phyloP scores from a whole-genome alignment of 2,329 filamentous ascomycete species.

The Thyridium curvatum region DNA sequence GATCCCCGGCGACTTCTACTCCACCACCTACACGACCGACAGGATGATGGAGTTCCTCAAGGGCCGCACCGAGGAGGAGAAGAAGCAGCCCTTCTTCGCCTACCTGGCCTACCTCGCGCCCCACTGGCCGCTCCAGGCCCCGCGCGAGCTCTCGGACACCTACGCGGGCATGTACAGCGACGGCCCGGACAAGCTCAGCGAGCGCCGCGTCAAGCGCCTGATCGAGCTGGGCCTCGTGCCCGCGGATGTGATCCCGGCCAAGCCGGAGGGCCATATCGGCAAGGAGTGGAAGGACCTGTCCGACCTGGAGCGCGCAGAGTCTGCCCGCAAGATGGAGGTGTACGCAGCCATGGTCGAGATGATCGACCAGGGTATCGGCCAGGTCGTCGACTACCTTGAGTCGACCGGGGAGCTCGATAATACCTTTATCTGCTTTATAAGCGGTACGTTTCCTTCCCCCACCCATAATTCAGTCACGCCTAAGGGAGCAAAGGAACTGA shows the following conservation, averaged over 20 bases:
- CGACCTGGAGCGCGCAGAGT: slow-evolving; percentile 37
- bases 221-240: slow-evolving; percentile 50
- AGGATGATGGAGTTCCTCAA: slow-evolving; percentile 44
- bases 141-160: slow-evolving; percentile 16
- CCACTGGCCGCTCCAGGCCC: slow-evolving; percentile 57
- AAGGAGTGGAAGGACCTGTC: slow-evolving; percentile 40
- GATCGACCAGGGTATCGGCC: slow-evolving; percentile 54
- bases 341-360: slow-evolving; percentile 58
- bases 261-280: slow-evolving; percentile 40
- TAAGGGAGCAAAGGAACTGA: no score
- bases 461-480: no score
- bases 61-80: slow-evolving; percentile 31
- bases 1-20: slow-evolving; percentile 45
- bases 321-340: slow-evolving; percentile 50
- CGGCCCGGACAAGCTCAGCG: slow-evolving; percentile 49
- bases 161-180: slow-evolving; percentile 46
- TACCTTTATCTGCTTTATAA: slow-evolving; percentile 57
- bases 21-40: slow-evolving; percentile 43
- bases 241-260: slow-evolving; percentile 42
- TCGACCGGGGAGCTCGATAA: slow-evolving; percentile 53
- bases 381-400: slow-evolving; percentile 49
- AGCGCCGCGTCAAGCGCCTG: slow-evolving; percentile 44
- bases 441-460: no score
- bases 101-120: slow-evolving; percentile 57
- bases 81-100: slow-evolving; percentile 45